These are phyloP conservation scores for Beta vulgaris DNA, from an alignment of 148 eudicot species.

Conservation along the genomic window DNA sequence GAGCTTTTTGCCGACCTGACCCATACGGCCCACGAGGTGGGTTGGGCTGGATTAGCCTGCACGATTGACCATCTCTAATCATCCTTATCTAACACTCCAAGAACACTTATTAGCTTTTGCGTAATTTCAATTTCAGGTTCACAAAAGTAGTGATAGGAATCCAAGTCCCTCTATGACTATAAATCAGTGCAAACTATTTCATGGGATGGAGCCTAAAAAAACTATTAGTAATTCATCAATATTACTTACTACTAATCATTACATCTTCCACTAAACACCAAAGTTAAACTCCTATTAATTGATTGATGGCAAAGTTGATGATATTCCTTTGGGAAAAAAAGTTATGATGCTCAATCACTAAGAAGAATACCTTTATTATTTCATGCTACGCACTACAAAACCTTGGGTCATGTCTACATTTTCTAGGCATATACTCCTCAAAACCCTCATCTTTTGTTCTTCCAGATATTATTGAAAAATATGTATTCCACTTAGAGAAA, in stretches of 20 bases:
- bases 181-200: conserved; percentile 6
- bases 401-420: neutral
- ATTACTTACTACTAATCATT: conserved; percentile 22
- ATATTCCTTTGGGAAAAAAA: conserved; percentile 26
- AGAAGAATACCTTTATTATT: conserved; percentile 1
- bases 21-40: no score
- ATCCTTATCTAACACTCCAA: no score
- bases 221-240: neutral
- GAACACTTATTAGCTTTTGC: no score
- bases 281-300: conserved; percentile 19
- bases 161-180: conserved; percentile 7
- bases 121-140: neutral
- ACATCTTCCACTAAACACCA: conserved; percentile 23
- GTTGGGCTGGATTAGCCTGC: no score
- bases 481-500: no score
- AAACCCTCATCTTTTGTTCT: neutral
- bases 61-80: no score
- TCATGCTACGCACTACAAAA: neutral
- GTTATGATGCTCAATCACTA: conserved; percentile 27
- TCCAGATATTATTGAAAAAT: neutral
- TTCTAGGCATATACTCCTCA: neutral
- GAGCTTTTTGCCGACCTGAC: no score
- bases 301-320: conserved; percentile 23
- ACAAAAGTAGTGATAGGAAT: conserved; percentile 18
- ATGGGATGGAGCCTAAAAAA: conserved; percentile 11